phyloP scores from a whole-genome alignment of 306 rosid species.

The Phaseolus lunatus region DNA sequence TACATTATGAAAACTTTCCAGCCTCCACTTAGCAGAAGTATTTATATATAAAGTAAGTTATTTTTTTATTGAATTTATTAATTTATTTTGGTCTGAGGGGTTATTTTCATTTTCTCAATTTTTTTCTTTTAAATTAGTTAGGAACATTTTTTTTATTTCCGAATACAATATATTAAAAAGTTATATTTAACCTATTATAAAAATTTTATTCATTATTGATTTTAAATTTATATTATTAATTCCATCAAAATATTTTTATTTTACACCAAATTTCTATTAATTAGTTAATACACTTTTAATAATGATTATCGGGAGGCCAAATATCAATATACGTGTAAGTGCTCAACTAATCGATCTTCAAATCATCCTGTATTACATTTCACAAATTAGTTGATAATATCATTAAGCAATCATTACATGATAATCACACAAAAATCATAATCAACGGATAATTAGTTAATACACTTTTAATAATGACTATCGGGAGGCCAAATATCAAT shows the following conservation, averaged over 20 bases:
- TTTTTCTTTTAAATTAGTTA: neutral
- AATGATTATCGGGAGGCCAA: no score
- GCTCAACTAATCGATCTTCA: no score
- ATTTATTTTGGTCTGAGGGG: neutral
- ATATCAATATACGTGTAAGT: no score
- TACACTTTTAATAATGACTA: no score
- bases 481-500: no score
- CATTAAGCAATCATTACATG: no score
- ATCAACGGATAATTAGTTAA: no score
- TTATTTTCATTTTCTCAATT: neutral
- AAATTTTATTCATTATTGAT: neutral
- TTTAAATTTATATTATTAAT: neutral
- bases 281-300: neutral
- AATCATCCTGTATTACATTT: no score
- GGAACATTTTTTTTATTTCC: neutral
- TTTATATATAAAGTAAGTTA: neutral
- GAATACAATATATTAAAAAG: neutral
- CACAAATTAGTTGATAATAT: no score
- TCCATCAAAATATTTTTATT: neutral
- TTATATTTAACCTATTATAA: neutral
- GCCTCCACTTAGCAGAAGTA: neutral
- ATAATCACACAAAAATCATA: no score
- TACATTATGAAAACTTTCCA: neutral
- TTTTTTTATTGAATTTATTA: neutral
- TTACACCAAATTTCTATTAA: neutral